Evolutionary conservation across 192 early-diverging fungal species (phyloP).

Genomic region (Umbelopsis isabellina): DNA sequence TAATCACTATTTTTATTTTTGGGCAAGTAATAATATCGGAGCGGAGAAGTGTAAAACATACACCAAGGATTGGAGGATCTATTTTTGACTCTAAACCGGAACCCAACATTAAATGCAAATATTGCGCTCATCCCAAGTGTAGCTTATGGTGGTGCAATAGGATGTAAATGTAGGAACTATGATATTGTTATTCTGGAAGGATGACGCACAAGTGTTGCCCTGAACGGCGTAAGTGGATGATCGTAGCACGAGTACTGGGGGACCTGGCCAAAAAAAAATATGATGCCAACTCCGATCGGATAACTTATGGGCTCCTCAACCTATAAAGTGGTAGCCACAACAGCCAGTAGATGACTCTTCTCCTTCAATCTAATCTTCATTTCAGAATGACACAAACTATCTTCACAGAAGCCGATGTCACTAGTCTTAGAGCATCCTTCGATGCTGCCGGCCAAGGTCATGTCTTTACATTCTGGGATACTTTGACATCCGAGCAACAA

Average conservation of each 20-base stretch:
- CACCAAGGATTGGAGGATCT: no score
- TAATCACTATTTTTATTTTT: no score
- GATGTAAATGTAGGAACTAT: no score
- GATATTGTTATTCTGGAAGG: no score
- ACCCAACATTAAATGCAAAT: no score
- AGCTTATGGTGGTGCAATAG: no score
- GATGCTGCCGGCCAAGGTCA: constrained; percentile 82
- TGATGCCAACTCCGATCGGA: background rate
- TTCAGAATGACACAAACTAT: constrained; percentile 23
- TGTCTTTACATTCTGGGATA: constrained; percentile 82
- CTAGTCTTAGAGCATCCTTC: constrained; percentile 64
- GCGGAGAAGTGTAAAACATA: no score
- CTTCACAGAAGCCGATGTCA: constrained; percentile 38
- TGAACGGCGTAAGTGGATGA: no score
- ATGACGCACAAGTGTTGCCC: no score
- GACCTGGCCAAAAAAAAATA: background rate
- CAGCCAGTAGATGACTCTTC: background rate
- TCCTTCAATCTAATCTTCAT: background rate
- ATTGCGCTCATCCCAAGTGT: no score
- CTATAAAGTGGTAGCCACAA: constrained; percentile 14
- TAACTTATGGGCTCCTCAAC: background rate
- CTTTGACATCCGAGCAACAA: constrained; percentile 63
- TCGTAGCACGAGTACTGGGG: constrained; percentile 11
- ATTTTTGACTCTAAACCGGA: no score
- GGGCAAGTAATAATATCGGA: no score